phyloP scores from a whole-genome alignment of 202 grass and related monocot genomes.

The Hordeum pubiflorum region DNA sequence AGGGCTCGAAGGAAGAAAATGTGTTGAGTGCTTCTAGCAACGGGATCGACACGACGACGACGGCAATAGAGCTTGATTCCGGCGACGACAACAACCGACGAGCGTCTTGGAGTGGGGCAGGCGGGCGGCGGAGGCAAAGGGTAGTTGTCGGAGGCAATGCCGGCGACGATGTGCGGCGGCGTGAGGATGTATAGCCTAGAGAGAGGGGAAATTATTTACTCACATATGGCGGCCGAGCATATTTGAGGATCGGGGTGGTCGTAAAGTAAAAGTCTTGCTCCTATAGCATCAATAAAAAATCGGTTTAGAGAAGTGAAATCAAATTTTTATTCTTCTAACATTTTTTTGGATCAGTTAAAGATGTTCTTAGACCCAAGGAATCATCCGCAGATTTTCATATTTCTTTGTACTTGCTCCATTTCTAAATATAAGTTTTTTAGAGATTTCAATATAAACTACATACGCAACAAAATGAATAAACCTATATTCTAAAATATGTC shows the following conservation, averaged over 20 bases:
- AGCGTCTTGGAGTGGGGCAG: not conserved
- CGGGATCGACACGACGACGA: not conserved
- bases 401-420: too few species aligned
- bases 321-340: too few species aligned
- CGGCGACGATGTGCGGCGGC: not conserved
- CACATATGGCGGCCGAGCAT: not conserved
- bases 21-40: not conserved
- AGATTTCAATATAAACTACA: too few species aligned
- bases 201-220: not conserved
- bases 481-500: too few species aligned
- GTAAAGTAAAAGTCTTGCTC: too few species aligned
- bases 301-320: too few species aligned
- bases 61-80: not conserved
- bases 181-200: not conserved
- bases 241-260: not conserved
- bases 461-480: too few species aligned
- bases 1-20: not conserved
- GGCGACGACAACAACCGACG: fast-evolving
- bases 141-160: not conserved
- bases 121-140: not conserved
- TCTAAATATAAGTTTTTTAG: too few species aligned
- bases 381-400: too few species aligned
- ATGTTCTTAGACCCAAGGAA: too few species aligned
- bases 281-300: too few species aligned
- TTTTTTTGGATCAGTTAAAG: too few species aligned